phyloP scores from a whole-genome alignment of 1,284 basidiomycete genomes.

The Sporisorium reilianum region DNA sequence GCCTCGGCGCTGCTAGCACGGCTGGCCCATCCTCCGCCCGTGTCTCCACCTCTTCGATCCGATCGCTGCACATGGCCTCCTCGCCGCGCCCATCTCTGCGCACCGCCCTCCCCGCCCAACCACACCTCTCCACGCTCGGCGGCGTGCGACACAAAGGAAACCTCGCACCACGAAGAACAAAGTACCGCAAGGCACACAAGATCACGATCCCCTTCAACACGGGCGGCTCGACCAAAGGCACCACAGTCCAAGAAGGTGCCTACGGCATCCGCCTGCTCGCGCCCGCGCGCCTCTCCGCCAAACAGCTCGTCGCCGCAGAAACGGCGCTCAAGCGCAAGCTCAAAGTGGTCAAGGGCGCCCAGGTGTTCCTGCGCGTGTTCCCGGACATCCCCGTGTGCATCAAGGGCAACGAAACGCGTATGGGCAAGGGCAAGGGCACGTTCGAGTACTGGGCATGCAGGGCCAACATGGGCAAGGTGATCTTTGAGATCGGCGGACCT shows the following conservation, averaged over 20 bases:
- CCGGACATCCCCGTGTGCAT: slow-evolving; percentile 97
- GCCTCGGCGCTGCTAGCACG: slow-evolving; percentile 14
- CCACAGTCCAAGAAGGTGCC: slow-evolving; percentile 88
- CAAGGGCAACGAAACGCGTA: slow-evolving; percentile 99
- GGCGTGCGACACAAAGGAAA: slow-evolving; percentile 73
- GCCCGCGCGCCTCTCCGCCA: slow-evolving; percentile 86
- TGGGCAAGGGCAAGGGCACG: slow-evolving; percentile 98
- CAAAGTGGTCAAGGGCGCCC: slow-evolving; percentile 88
- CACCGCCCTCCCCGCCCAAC: background rate
- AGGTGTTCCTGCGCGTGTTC: slow-evolving; percentile 90
- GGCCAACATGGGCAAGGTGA: slow-evolving; percentile 90
- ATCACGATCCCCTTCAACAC: slow-evolving; percentile 75
- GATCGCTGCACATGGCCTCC: slow-evolving; percentile 29
- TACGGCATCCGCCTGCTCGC: slow-evolving; percentile 91
- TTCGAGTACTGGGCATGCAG: slow-evolving; percentile 98
- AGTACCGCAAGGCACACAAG: slow-evolving; percentile 88
- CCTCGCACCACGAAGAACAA: slow-evolving; percentile 84
- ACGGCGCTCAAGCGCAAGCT: slow-evolving; percentile 91
- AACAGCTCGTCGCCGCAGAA: slow-evolving; percentile 87
- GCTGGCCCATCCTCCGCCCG: slow-evolving; percentile 23
- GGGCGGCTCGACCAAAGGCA: slow-evolving; percentile 93
- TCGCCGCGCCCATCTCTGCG: slow-evolving; percentile 7
- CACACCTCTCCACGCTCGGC: slow-evolving; percentile 12
- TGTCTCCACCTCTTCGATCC: slow-evolving; percentile 10
- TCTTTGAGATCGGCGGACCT: slow-evolving; percentile 92